Evolutionary conservation across 164 flowering plant species (phyloP).

Genomic region (Vitis amurensis): DNA sequence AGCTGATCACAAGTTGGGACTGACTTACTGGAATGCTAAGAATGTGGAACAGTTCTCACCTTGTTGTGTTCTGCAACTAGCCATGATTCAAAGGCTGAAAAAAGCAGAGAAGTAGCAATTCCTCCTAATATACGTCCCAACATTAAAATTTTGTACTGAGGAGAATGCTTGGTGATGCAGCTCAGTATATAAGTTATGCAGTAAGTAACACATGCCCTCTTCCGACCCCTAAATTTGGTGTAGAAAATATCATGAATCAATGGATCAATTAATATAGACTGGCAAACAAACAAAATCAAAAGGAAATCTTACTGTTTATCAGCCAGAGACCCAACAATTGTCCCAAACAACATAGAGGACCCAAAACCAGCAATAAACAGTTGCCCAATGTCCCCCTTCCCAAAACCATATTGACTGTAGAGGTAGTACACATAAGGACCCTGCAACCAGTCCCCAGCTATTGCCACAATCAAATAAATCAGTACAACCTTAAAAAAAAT

Average conservation of each 20-base stretch:
- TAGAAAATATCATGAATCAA: no score
- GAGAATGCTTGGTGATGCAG: constrained; percentile 96
- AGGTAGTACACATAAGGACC: constrained; percentile 94
- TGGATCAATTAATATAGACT: background rate
- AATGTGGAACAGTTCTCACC: constrained; percentile 41
- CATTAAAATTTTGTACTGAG: constrained; percentile 87
- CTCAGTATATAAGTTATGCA: constrained; percentile 96
- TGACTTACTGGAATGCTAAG: background rate
- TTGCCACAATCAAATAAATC: constrained; percentile 14
- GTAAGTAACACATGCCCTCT: constrained; percentile 91
- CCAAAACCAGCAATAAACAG: constrained; percentile 99
- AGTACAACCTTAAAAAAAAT: constrained; percentile 8
- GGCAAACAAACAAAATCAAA: background rate
- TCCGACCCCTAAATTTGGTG: constrained; percentile 76
- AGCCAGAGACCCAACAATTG: constrained; percentile 96
- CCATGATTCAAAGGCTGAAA: constrained; percentile 99
- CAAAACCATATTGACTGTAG: constrained; percentile 76
- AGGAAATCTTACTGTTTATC: constrained; percentile 83
- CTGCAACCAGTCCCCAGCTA: constrained; percentile 97
- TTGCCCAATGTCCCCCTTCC: constrained; percentile 95
- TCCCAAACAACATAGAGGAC: constrained; percentile 97
- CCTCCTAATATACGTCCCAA: constrained; percentile 97
- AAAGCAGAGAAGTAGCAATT: constrained; percentile 91
- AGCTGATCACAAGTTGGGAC: no score
- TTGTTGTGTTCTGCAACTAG: constrained; percentile 98